Base-by-base conservation (phyloP, 2,329 filamentous ascomycete genomes). In the Pseudogymnoascus sp. region DNA sequence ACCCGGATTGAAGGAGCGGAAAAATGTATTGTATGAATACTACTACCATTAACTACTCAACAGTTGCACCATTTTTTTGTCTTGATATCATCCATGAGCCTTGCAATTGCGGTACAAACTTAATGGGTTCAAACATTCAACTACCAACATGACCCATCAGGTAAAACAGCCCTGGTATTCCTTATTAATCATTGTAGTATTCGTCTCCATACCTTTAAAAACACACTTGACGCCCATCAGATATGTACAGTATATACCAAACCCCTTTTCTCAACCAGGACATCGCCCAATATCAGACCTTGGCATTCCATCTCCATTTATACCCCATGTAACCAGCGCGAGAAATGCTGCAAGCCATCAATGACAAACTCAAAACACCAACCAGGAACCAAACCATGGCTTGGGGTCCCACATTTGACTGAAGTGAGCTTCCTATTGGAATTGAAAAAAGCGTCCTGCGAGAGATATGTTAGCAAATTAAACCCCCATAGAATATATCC, bases 1-100 rank as follows among this genome's bases (percentile, higher is more conserved):
- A 28, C 37, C 62, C 61, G 28, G 49, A 34, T 56, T 56, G 49
- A 56, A 56, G 49, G 49, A 56, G 49, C 49, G 28, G 28, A 56
- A 36, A 53, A 56, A 21, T 56, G 49, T 56, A 56, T 56, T 56
- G 34, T 14, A 56, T 36, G 49, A 34, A 56, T 34, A 56, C 49
- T 21, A 56, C 49, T 21, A 36, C 49, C 9, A 56, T 34, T 56
- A 21, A 36, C 49, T 56, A 56, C 28, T 34, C 28, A 34, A 18
- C 8, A 21, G 28, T 56, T 34, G 8, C 28, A 21, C 25, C 5
- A 2, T 8, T 28, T 8, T 18, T 31, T 31, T 21, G 28, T 12
- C 28, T 36, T 21, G 8, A 28, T 53, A 31, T 7, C 14, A 6
- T 16, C 14, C 14, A 6, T 16, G 46, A 53, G 46, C 46, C 46